Conservation (phyloP, 257 asterid species). For the Verbena officinalis region DNA sequence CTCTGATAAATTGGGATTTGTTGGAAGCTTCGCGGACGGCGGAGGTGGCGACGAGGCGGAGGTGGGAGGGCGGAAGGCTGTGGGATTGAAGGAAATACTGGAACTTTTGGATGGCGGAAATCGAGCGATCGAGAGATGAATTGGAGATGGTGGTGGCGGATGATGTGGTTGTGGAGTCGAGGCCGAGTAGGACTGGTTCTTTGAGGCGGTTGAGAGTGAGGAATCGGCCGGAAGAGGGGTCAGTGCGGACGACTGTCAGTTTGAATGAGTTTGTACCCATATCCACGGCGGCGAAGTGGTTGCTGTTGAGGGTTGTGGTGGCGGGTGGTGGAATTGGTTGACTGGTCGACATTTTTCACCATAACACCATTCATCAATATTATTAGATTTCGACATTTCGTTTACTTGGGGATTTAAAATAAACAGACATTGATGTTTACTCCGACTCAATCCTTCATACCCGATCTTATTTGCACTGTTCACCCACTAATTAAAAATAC, state of each 20-base stretch:
- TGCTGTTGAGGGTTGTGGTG: slow-evolving; percentile 16
- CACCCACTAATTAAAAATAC: too few relatives aligned
- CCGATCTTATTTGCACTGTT: too few relatives aligned
- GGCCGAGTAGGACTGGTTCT: slow-evolving; percentile 74
- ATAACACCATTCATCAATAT: too few relatives aligned
- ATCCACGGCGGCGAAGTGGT: slow-evolving; percentile 72
- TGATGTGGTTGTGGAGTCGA: slow-evolving; percentile 48
- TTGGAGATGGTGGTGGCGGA: slow-evolving; percentile 50
- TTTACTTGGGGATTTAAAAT: too few relatives aligned
- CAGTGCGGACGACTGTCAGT: slow-evolving; percentile 53
- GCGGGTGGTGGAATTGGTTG: slow-evolving; percentile 28
- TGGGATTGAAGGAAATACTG: slow-evolving; percentile 39
- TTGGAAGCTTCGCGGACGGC: slow-evolving; percentile 89
- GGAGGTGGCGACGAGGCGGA: slow-evolving; percentile 83
- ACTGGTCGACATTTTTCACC: slow-evolving; percentile 31
- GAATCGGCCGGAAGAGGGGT: slow-evolving; percentile 61
- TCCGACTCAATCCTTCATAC: too few relatives aligned
- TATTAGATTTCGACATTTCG: too few relatives aligned
- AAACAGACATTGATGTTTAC: too few relatives aligned
- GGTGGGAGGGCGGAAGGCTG: slow-evolving; percentile 49
- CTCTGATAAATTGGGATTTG: slow-evolving; percentile 45
- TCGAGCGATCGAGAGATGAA: slow-evolving; percentile 50
- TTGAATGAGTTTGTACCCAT: slow-evolving; percentile 87
- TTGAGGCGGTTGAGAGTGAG: slow-evolving; percentile 62
- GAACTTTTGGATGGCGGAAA: slow-evolving; percentile 54